These are phyloP conservation scores for Borovskyia barvae DNA, from an alignment of 208 protist species.

Conservation along the genomic window DNA sequence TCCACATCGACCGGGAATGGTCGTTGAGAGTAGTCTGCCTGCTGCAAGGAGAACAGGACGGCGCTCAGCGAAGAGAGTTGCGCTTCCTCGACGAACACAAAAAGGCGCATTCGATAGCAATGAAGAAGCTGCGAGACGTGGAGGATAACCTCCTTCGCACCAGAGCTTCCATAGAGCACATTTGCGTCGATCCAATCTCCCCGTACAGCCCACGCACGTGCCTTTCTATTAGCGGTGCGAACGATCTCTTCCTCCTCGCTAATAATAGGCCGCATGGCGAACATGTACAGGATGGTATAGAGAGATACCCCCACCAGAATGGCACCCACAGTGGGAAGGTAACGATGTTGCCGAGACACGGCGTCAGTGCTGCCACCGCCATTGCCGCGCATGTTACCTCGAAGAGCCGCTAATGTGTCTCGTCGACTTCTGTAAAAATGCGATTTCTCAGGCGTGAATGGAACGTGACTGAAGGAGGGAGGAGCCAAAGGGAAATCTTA, in stretches of 20 bases:
- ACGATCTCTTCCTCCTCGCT: conserved; percentile 29
- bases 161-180: background rate
- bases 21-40: conserved; percentile 27
- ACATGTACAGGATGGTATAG: conserved; percentile 19
- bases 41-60: conserved; percentile 23
- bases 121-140: conserved; percentile 3
- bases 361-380: no score
- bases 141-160: background rate
- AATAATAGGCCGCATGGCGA: conserved; percentile 14
- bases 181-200: conserved; percentile 33
- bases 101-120: conserved; percentile 30
- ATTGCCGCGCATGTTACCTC: no score
- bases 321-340: no score
- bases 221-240: background rate
- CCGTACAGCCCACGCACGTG: background rate
- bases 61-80: background rate
- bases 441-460: background rate
- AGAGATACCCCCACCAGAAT: conserved; percentile 10
- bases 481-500: no score
- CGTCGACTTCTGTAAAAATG: background rate
- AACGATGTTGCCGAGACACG: background rate
- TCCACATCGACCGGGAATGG: conserved; percentile 38
- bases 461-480: background rate
- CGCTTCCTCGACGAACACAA: conserved; percentile 9
- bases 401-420: no score